Percentiles rank a stretch among this genome's conserved stretches.
Evolutionary conservation across 176 grass and related monocot genomes (phyloP).

Genomic region (Alloteropsis semialata): DNA sequence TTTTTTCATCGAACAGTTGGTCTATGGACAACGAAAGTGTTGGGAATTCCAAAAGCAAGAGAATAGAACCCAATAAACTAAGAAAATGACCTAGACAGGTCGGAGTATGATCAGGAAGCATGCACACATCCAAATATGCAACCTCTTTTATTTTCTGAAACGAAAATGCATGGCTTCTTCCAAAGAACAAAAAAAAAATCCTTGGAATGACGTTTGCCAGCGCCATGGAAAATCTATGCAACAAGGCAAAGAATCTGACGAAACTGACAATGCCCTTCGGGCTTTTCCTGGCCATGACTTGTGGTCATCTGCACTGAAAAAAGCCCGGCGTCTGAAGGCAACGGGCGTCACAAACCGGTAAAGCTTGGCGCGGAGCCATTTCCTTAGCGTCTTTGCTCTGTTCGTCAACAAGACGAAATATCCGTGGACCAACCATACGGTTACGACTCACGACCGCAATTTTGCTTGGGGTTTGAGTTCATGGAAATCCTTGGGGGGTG

Average conservation of each 20-base stretch:
- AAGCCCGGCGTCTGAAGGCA: background rate
- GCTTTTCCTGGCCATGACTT: background rate
- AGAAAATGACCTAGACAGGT: too few species aligned
- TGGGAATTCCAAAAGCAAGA: too few species aligned
- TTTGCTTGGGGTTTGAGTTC: background rate
- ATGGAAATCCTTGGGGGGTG: background rate
- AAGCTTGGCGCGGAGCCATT: background rate
- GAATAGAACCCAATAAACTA: too few species aligned
- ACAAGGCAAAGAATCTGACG: background rate
- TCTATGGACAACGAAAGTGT: background rate
- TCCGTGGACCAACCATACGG: conserved; percentile 1
- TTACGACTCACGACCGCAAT: background rate
- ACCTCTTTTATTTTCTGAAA: too few species aligned
- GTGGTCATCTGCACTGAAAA: background rate
- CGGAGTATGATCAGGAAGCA: too few species aligned
- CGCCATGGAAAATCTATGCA: background rate
- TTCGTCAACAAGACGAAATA: background rate
- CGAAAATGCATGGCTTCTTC: too few species aligned
- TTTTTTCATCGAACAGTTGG: background rate
- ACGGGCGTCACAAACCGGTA: background rate
- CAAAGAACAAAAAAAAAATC: too few species aligned
- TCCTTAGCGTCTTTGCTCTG: background rate
- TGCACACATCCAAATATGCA: too few species aligned
- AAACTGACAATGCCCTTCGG: background rate
- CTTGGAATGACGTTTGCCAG: background rate